phyloP scores from a whole-genome alignment of 2,329 filamentous ascomycete genomes.

The Colletotrichum sp. region DNA sequence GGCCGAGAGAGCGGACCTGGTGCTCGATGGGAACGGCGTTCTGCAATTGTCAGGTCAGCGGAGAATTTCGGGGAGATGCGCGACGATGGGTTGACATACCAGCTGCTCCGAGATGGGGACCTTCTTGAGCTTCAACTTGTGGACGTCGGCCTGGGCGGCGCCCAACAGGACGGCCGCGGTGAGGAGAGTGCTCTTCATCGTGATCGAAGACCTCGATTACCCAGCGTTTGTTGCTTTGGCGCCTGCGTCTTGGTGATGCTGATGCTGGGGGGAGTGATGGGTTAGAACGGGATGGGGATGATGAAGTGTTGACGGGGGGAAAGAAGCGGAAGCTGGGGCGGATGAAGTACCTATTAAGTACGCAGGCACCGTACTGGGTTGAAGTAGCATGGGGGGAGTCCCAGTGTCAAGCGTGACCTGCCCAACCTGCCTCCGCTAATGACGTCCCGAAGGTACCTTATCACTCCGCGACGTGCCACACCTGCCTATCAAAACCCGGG shows the following conservation, averaged over 20 bases:
- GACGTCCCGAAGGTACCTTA: not conserved
- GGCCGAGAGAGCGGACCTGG: slow-evolving; percentile 82
- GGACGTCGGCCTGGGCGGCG: slow-evolving; percentile 82
- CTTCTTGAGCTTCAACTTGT: slow-evolving; percentile 99
- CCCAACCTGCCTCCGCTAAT: slow-evolving; percentile 16
- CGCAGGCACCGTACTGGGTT: not conserved
- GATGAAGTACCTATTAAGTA: slow-evolving; percentile 21
- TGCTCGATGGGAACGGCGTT: slow-evolving; percentile 78
- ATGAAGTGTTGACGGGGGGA: slow-evolving; percentile 21
- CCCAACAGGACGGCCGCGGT: slow-evolving; percentile 82
- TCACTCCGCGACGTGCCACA: not conserved
- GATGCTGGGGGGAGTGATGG: not conserved
- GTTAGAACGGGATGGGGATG: slow-evolving; percentile 5
- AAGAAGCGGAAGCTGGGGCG: slow-evolving; percentile 6
- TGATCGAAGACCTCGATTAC: slow-evolving; percentile 34
- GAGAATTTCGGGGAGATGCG: not conserved
- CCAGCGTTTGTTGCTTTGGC: not conserved
- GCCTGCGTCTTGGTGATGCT: slow-evolving; percentile 11
- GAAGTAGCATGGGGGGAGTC: not conserved
- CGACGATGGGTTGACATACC: slow-evolving; percentile 57
- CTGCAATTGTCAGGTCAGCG: slow-evolving; percentile 46
- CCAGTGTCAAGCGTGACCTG: slow-evolving; percentile 15
- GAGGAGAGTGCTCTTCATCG: slow-evolving; percentile 87
- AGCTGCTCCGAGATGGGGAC: slow-evolving; percentile 90
- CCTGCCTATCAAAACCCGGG: not conserved